A percentile compares a stretch with the other conserved stretches of the same genome.
Evolutionary conservation across 176 grass and related monocot species (phyloP).

Genomic region (Paspalum notatum): DNA sequence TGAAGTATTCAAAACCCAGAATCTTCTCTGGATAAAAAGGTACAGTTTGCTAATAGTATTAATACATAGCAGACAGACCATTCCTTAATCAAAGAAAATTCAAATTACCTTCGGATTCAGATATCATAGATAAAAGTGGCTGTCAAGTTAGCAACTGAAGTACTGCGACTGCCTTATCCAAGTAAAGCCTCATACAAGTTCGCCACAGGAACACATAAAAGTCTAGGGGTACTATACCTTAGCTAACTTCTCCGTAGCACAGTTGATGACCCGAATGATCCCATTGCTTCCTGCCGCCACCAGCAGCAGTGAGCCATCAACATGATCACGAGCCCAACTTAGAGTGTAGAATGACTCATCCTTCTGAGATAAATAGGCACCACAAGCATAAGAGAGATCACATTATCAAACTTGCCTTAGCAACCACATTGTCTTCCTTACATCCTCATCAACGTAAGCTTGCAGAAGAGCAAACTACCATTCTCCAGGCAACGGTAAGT

Average conservation of each 20-base stretch:
- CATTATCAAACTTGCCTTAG: not conserved
- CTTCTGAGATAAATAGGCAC: slow-evolving; percentile 53
- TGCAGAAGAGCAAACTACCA: slow-evolving; percentile 69
- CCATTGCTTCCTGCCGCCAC: slow-evolving; percentile 84
- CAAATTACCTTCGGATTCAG: slow-evolving; percentile 3
- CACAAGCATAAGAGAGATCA: slow-evolving; percentile 26
- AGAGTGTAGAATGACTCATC: slow-evolving; percentile 93
- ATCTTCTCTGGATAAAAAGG: slow-evolving; percentile 27
- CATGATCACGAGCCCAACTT: slow-evolving; percentile 82
- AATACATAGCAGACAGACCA: not conserved
- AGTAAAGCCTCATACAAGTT: slow-evolving; percentile 22
- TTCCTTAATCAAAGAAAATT: slow-evolving; percentile 4
- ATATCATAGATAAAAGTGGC: not conserved
- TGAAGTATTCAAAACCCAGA: slow-evolving; percentile 18
- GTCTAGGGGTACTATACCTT: slow-evolving; percentile 53
- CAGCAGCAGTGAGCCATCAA: slow-evolving; percentile 77
- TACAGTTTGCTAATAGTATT: slow-evolving; percentile 3
- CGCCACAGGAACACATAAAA: not conserved
- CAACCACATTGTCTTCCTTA: slow-evolving; percentile 48
- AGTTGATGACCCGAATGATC: slow-evolving; percentile 85
- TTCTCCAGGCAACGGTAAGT: slow-evolving; percentile 74
- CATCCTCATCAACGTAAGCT: slow-evolving; percentile 80
- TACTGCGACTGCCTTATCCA: not conserved
- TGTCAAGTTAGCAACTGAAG: slow-evolving; percentile 12
- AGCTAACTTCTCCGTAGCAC: slow-evolving; percentile 79